Conservation (phyloP, 768 basidiomycete species). For the Kwoniella dejecticola region DNA sequence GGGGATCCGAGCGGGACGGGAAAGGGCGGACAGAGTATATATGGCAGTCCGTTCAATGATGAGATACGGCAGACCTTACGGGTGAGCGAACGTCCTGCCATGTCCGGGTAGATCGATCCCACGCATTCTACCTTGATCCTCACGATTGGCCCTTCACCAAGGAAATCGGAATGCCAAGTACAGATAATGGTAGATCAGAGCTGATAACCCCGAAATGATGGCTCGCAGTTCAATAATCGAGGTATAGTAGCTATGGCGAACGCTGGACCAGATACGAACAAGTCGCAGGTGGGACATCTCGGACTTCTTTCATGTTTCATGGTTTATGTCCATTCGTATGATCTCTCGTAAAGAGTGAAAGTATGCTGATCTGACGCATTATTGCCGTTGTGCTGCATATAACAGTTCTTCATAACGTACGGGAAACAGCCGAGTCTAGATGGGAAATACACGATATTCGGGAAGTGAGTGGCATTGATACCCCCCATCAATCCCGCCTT, state of each 20-base stretch:
- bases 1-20: conserved; percentile 65
- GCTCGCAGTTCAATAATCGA: conserved; percentile 80
- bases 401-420: conserved; percentile 67
- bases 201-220: no score
- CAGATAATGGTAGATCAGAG: no score
- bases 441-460: conserved; percentile 86
- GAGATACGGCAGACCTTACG: conserved; percentile 93
- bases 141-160: no score
- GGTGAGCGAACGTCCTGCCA: no score
- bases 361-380: no score
- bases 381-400: no score
- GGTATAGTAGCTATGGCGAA: conserved; percentile 99
- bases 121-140: no score
- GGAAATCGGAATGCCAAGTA: no score
- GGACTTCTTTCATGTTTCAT: background rate
- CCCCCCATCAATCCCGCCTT: no score
- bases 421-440: conserved; percentile 92
- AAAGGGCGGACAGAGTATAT: conserved; percentile 95
- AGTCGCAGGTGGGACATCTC: conserved; percentile 57
- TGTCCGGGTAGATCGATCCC: no score
- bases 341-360: no score
- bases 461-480: conserved; percentile 61
- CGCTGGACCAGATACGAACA: conserved; percentile 66
- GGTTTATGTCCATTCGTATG: no score
- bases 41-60: conserved; percentile 88